These are phyloP conservation scores for Pleurotus salmoneostramineus DNA, from an alignment of 768 basidiomycete genomes.

Conservation along the genomic window DNA sequence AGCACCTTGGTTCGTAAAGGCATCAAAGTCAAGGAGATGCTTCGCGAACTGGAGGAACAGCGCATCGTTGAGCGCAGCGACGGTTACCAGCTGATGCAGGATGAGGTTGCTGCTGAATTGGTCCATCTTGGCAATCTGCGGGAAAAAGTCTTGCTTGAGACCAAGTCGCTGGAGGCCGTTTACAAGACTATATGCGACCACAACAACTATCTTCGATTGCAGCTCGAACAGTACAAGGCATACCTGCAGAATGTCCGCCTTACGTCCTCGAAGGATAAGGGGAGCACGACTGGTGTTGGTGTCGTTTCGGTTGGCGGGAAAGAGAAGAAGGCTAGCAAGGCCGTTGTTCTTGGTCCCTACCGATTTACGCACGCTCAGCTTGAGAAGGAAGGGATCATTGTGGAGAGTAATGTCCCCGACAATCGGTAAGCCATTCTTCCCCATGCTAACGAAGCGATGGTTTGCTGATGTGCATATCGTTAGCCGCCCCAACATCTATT, in stretches of 20 bases:
- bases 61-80: slow-evolving; percentile 81
- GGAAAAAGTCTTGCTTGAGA: slow-evolving; percentile 93
- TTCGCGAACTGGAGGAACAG: slow-evolving; percentile 90
- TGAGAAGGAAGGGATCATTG: slow-evolving; percentile 99
- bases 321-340: slow-evolving; percentile 89
- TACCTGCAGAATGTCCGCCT: slow-evolving; percentile 97
- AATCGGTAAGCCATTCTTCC: slow-evolving; percentile 57
- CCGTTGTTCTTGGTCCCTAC: slow-evolving; percentile 89
- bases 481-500: slow-evolving; percentile 97
- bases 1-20: slow-evolving; percentile 93
- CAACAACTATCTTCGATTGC: slow-evolving; percentile 93
- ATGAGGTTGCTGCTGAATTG: slow-evolving; percentile 94
- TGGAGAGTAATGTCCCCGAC: slow-evolving; percentile 98
- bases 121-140: slow-evolving; percentile 94
- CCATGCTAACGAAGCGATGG: slow-evolving; percentile 6
- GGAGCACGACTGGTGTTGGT: slow-evolving; percentile 82
- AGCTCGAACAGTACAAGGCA: slow-evolving; percentile 99
- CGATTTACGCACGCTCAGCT: slow-evolving; percentile 97
- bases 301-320: slow-evolving; percentile 96
- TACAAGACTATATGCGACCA: slow-evolving; percentile 99
- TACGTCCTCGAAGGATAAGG: slow-evolving; percentile 86
- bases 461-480: slow-evolving; percentile 9
- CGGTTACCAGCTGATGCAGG: slow-evolving; percentile 93
- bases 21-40: slow-evolving; percentile 99
- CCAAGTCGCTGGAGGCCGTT: slow-evolving; percentile 89